These are phyloP conservation scores for Solanum chilense DNA, from an alignment of 257 asterid genomes.

Conservation along the genomic window DNA sequence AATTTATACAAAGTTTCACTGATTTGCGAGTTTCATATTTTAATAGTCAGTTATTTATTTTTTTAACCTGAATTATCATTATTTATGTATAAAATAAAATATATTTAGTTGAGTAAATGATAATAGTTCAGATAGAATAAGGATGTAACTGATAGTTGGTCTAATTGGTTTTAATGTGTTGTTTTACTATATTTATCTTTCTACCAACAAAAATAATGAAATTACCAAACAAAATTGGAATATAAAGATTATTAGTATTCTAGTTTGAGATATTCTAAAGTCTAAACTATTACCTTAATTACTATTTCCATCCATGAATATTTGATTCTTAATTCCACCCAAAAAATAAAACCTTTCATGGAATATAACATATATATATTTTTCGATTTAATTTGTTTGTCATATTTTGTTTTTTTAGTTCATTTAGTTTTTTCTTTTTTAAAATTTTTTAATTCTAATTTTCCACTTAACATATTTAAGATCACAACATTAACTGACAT, in stretches of 20 bases:
- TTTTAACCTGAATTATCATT: background rate
- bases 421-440: background rate
- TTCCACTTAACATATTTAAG: background rate
- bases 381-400: background rate
- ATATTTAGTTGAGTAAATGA: rapidly evolving
- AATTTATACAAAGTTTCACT: background rate
- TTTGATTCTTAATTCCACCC: background rate
- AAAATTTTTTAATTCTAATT: background rate
- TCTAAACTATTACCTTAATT: background rate
- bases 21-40: background rate
- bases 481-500: background rate
- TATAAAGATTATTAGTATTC: background rate
- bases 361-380: background rate
- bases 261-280: background rate
- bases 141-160: rapidly evolving
- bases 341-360: background rate
- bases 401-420: background rate
- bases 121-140: background rate
- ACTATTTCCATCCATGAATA: background rate
- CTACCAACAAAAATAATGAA: background rate
- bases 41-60: rapidly evolving
- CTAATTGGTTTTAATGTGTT: background rate
- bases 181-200: background rate
- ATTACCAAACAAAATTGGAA: background rate
- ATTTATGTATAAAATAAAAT: background rate